A percentile compares a stretch with the other conserved stretches of the same genome.
Evolutionary conservation across 805 yeast genomes (phyloP).

Genomic region (Starmerella bombicola): DNA sequence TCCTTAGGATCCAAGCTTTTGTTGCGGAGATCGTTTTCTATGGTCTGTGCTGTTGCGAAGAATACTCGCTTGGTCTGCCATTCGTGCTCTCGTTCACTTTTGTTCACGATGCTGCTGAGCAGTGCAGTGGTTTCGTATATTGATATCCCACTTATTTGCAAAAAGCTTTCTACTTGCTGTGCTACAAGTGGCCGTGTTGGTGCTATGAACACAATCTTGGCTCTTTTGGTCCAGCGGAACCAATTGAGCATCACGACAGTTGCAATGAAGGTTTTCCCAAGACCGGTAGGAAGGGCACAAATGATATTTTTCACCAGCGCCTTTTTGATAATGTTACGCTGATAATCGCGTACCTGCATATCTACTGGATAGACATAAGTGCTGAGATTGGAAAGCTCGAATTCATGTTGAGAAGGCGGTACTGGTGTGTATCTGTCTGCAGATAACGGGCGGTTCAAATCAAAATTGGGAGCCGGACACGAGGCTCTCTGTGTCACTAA

Average conservation of each 20-base stretch:
- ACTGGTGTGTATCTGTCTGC: not conserved
- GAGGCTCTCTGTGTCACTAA: not conserved
- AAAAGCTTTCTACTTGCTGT: constrained; percentile 89
- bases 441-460: not conserved
- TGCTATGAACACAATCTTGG: constrained; percentile 86
- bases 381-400: constrained; percentile 32
- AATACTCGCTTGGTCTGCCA: constrained; percentile 72
- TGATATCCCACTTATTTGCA: constrained; percentile 75
- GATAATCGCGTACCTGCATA: constrained; percentile 75
- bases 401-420: constrained; percentile 30
- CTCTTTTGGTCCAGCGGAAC: constrained; percentile 66
- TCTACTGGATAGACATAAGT: constrained; percentile 76
- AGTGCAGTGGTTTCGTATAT: constrained; percentile 41
- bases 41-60: constrained; percentile 92
- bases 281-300: constrained; percentile 92
- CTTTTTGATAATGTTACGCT: constrained; percentile 59
- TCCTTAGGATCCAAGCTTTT: constrained; percentile 68
- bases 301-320: constrained; percentile 63
- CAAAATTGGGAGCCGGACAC: not conserved
- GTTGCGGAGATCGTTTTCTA: constrained; percentile 70
- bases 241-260: constrained; percentile 85
- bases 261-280: constrained; percentile 95
- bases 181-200: constrained; percentile 95
- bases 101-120: constrained; percentile 39
- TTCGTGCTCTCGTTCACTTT: constrained; percentile 50